Base-by-base conservation (phyloP, 306 rosid species). In the Prunus fruticosa region DNA sequence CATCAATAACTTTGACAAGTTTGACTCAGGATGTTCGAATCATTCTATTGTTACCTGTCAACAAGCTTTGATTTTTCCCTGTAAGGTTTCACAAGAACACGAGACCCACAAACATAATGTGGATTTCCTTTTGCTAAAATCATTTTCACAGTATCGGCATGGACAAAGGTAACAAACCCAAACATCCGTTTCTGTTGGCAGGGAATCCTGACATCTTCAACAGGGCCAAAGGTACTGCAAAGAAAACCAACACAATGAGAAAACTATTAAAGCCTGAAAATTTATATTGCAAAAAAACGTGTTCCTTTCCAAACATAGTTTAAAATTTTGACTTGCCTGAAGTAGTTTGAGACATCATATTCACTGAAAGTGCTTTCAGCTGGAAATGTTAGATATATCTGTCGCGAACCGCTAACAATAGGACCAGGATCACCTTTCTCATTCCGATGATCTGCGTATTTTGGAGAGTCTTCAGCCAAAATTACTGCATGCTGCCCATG, bases 141-240 rank as follows among this genome's bases (percentile, higher is more conserved):
- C 58, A 53, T 76, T 78, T 85, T 85, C 79, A 87, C 98, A 34
- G 94, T 91, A 52, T 90, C 93, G 4, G 92, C 75, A 50, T 83
- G 82, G 60, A 49, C 79, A 71, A 91, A 93, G 19, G 98, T 91
- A 43, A 93, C 98, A 67, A 93, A 93, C 49, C 98, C 98, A 50
- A 90, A 91, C 98, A 93, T 93, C 81, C 98, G 86, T 49, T 76
- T 86, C 52, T 86, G 91, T 46, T 88, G 97, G 82, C 88, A 83
- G 3, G 98, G 98, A 68, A 93, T 91, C 80, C 98, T 80, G 25
- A 91, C 98, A 78, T 93, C 98, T 84, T 91, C 91, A 73, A 91
- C 98, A 14, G 69, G 47, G 15, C 98, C 98, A 61, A 86, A 93
- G 68, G 75, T 69, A 52, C 98, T 91, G 52, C 66, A 64, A 57